Evolutionary conservation across 371 early-diverging fungal genomes (phyloP).

Genomic region (Circinella minor): DNA sequence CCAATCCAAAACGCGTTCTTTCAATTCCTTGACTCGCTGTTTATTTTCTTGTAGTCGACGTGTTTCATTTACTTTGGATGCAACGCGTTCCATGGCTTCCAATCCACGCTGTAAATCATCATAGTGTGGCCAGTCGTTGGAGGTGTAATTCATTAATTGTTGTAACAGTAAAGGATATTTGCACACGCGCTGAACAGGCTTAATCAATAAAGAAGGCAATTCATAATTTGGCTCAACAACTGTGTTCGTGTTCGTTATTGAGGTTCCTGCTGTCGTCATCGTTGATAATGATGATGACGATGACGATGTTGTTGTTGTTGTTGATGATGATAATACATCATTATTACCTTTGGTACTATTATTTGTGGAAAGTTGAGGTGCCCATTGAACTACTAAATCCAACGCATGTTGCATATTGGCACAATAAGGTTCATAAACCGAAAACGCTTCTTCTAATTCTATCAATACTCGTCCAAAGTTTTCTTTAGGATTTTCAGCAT

Average conservation of each 20-base stretch:
- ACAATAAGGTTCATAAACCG: conserved; percentile 94
- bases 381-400: conserved; percentile 52
- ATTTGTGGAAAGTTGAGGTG: conserved; percentile 42
- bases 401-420: conserved; percentile 86
- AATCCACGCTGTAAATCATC: conserved; percentile 80
- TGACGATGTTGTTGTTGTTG: too few species aligned
- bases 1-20: conserved; percentile 65
- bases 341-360: too few species aligned
- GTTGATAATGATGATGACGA: too few species aligned
- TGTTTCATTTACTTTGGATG: conserved; percentile 91
- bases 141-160: conserved; percentile 80
- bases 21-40: conserved; percentile 73
- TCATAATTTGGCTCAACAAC: conserved; percentile 81
- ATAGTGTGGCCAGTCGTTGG: conserved; percentile 61
- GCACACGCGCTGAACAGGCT: conserved; percentile 96
- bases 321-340: too few species aligned
- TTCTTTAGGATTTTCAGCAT: conserved; percentile 77
- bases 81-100: conserved; percentile 82
- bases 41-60: conserved; percentile 86
- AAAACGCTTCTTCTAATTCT: conserved; percentile 83
- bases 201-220: conserved; percentile 90
- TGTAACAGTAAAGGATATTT: conserved; percentile 92
- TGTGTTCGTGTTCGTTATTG: conserved; percentile 21
- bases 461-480: conserved; percentile 84
- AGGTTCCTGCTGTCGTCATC: too few species aligned